Base-by-base conservation (phyloP, 139 green algal genomes). In the Yamagishiella unicocca region DNA sequence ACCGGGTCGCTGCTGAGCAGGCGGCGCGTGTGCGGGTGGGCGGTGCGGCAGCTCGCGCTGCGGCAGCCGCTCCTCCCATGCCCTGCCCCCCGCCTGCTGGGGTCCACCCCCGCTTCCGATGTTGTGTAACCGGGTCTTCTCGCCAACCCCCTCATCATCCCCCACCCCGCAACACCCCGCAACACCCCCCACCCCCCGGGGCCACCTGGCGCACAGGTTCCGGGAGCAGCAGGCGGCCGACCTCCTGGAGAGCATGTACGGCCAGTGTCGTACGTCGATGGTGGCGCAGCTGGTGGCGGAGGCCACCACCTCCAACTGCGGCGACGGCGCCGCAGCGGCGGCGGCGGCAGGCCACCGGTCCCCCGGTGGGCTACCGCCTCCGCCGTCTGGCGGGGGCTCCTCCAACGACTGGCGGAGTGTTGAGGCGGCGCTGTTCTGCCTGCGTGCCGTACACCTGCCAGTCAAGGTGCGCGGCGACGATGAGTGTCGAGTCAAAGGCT, bases 391-490 rank as follows among this genome's bases (percentile, higher is more conserved):
- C 29, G 85, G 94, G 53, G 40, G 82, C 50, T 43, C 53, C 38
- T 88, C 87, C 3, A 42, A 21, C 58, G 85, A 70, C 17, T 97
- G 94, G 94, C 92, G 93, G 84, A 24, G 86, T 0, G 88, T 87
- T 1, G 94, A 97, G 77, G 94, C 86, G 2, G 90, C 91, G 35
- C 61, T 97, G 43, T 96, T 94, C 87, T 81, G 86, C 5, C 40
- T 97, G 37, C 61, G 86, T 7, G 87, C 76, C 35, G 78, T 93
- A 0, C 74, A 83, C 43, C 17, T 89, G 19, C 73, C 55, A 9
- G 85, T 90, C 45, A 81, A 85, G 74, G 72, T 89, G 38, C 2
- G 74, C 12, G 42, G 25, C 5, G 71, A 42, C 6, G 38, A 10
- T 37, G 68, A 38, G 8, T n/a, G n/a, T n/a, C n/a, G 61, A 17